Evolutionary conservation across 257 asterid species (phyloP), one percentile per base, ranked within the genome.

Genomic region (Plantago major): DNA sequence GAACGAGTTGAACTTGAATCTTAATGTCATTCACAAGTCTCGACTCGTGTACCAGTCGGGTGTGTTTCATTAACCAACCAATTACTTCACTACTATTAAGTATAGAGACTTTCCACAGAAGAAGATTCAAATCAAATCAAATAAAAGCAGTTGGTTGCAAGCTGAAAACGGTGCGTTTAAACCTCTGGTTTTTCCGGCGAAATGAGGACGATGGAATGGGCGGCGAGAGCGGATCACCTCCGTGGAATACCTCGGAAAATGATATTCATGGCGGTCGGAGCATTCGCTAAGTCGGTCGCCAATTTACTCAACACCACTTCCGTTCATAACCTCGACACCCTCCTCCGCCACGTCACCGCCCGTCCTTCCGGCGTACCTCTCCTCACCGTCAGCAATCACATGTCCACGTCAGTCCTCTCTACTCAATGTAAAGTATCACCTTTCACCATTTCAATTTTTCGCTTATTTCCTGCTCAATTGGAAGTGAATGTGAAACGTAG

Each of bases 291-390:
- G 75, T 76, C 80, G 16, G 95, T 89, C 58, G 94, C 84, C 26
- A 93, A 89, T 87, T 60, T 82, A 58, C 70, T 87, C 49, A 93
- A 93, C 68, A 85, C 78, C 55, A 87, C 96, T 72, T 79, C 87
- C 15, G 95, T 87, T 49, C 60, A 79, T 80, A 93, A 93, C 71
- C 66, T 72, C 66, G 94, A 85, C 50, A 85, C 95, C 67, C 99
- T 93, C 65, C 82, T 83, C 70, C 84, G 74, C 47, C 94, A 78
- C 13, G 97, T 85, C 75, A 86, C 83, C 17, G 76, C 78, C 77
- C 96, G 99, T 12, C 95, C 96, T 66, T 78, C 90, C 4, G 84
- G 87, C 11, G 82, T 87, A n/a, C 99, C 99, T 70, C 95, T 93
- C 45, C 66, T 93, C 71, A 93, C 99, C 37, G 94, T 93, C 77